These are phyloP conservation scores for Diphasiastrum complanatum DNA, from an alignment of 83 land plant species.

Conservation along the genomic window DNA sequence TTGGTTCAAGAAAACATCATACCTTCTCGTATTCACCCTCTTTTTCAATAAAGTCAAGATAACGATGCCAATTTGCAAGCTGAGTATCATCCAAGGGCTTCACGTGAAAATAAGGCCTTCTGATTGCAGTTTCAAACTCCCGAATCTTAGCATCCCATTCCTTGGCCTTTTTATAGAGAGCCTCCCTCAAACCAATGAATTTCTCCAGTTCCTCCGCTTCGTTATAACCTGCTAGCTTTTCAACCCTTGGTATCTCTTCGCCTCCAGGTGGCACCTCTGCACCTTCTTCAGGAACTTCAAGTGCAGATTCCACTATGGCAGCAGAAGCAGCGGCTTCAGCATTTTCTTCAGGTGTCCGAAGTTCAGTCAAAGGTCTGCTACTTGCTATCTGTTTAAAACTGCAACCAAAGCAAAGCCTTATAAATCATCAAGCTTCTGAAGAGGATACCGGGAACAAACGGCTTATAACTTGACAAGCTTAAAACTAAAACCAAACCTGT, in stretches of 20 bases:
- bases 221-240: too few species aligned
- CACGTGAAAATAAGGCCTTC: conserved; percentile 51
- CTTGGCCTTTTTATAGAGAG: conserved; percentile 6
- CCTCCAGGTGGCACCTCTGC: conserved; percentile 34
- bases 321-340: conserved; percentile 43
- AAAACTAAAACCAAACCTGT: too few species aligned
- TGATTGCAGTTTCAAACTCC: conserved; percentile 41
- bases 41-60: conserved; percentile 59
- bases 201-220: conserved; percentile 83
- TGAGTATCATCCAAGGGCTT: conserved; percentile 47
- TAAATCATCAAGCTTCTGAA: too few species aligned
- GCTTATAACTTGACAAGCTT: too few species aligned
- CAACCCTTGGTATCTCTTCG: not conserved
- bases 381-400: conserved; percentile 78
- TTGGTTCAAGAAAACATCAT: not conserved
- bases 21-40: conserved; percentile 66
- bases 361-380: conserved; percentile 65
- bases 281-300: conserved; percentile 34
- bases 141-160: conserved; percentile 39
- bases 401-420: conserved; percentile 21
- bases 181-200: conserved; percentile 63
- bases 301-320: conserved; percentile 18
- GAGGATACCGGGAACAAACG: too few species aligned
- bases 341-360: conserved; percentile 63
- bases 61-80: conserved; percentile 59